Evolutionary conservation across 176 grass and related monocot species (phyloP), one percentile per base, ranked within the genome.

Genomic region (Lolium multiflorum): DNA sequence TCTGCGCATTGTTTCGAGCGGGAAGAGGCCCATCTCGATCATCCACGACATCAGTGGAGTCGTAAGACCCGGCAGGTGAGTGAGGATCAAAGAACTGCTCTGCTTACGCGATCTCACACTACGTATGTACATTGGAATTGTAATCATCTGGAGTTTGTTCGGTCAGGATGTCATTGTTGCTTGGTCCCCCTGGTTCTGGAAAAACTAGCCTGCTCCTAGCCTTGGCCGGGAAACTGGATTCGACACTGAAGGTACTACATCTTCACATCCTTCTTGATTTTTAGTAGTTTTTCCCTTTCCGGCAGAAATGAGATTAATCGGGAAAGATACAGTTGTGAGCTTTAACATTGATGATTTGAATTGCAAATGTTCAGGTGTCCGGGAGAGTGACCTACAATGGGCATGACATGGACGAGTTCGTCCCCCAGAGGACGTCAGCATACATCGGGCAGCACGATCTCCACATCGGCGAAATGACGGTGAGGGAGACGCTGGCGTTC

Each of bases 341-440:
- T 90, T 31, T 72, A 72, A 83, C 13, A 67, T 22, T 35, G 15
- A 24, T 84, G 17, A 39, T 39, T 61, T 75, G 25, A 44, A 81
- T 69, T 73, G 81, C 0, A 87, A 74, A 87, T 37, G 76, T 16
- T 59, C 87, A 98, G 93, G 91, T 93, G 9, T 86, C 93, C 18
- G 95, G 95, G 49, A 90, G 77, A 54, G 89, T 98, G 57, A 90
- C 91, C 41, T 98, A 95, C 89, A 95, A 98, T 16, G 95, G 95
- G 11, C 93, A 98, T 76, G 88, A 89, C 47, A 98, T 98, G 95
- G 83, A 98, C 82, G 95, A 98, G 51, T 98, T 98, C 59, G 95
- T 98, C 20, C 95, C 95, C 2, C 92, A 93, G 79, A 86, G 92
- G 77, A 97, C 95, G 9, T 94, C 95, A 0, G 95, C 95, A 21